These are phyloP conservation scores for Schizothecium vesticola DNA, from an alignment of 495 filamentous ascomycete genomes.

Conservation along the genomic window DNA sequence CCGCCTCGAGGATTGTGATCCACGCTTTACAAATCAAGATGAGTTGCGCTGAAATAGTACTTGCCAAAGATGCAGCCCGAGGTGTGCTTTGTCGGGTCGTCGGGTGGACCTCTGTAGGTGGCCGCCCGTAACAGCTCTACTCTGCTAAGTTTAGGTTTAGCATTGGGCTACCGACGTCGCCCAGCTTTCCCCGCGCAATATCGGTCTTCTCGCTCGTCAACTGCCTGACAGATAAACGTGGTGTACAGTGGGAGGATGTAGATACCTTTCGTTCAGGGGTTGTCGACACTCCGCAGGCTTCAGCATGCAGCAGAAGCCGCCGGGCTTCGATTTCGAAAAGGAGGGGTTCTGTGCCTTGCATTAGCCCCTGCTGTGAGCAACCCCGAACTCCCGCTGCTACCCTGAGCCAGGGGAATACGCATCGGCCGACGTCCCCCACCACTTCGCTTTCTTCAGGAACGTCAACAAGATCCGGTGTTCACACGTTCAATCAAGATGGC, in stretches of 20 bases:
- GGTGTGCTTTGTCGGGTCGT: no score
- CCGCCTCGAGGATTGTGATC: neutral
- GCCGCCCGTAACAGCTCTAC: neutral
- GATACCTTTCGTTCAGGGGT: neutral
- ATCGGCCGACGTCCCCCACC: neutral
- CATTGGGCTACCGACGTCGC: neutral
- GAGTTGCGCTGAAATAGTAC: no score
- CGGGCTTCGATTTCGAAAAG: neutral
- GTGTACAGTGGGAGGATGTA: neutral
- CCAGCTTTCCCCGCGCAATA: neutral
- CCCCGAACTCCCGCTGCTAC: slow-evolving; percentile 8
- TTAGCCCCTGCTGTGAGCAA: slow-evolving; percentile 15
- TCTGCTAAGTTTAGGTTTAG: no score
- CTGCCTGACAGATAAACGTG: neutral
- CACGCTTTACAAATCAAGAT: no score
- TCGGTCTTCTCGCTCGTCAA: no score
- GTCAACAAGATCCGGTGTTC: neutral
- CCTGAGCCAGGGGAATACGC: neutral
- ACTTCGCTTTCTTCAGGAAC: neutral
- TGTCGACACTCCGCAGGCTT: neutral
- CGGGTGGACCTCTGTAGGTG: no score
- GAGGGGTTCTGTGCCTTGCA: slow-evolving; percentile 16
- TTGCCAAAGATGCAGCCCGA: no score
- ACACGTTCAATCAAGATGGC: neutral
- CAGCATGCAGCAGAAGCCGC: neutral